Base-by-base conservation (phyloP, 768 basidiomycete species). In the Lentinula sp. region DNA sequence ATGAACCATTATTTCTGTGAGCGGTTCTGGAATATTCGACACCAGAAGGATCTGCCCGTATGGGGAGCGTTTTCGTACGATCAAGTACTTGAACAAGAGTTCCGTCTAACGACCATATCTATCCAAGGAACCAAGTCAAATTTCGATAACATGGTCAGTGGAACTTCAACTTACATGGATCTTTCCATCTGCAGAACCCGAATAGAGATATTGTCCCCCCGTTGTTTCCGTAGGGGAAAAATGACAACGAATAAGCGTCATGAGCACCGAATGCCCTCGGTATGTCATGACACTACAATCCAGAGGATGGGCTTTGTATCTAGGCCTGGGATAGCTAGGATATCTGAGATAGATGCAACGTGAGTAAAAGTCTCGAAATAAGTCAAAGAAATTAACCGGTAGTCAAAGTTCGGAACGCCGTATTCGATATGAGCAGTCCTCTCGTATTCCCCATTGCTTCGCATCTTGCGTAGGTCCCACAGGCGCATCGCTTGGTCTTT, bases 41-140 rank as follows among this genome's bases (percentile, higher is more conserved):
- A 0, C 77, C 87, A 15, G 90, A 90, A 2, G 95, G 87, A 69
- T 93, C 86, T 61, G 76, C 83, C 16, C 82, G 76, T 73, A 89
- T 88, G 4, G 92, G 87, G 36, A 86, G 68, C 6, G 87, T 86
- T 65, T 81, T 81, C 42, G 86, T 79, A 42, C 95, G 87, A 71
- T 98, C 93, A 32, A 99, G 75, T 13, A 92, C 81, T 73, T 94
- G 86, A 39, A 93, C 87, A 28, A 94, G 73, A 35, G 82, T 80
- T 20, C 97, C 97, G 70, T 98, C 97, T 58, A 99, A 79, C 1
- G 91, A 92, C 92, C 94, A 99, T 61, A 99, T 91, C 91, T 96
- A 71, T n/a, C 59, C 9, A 43, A 46, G 18, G 64, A 41, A 48
- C 55, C 57, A 9, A 46, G 35, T 45, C 41, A 63, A 55, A 54